Evolutionary conservation across 768 basidiomycete species (phyloP), one percentile per base, ranked within the genome.

Genomic region (Dacryopinax spathularia): DNA sequence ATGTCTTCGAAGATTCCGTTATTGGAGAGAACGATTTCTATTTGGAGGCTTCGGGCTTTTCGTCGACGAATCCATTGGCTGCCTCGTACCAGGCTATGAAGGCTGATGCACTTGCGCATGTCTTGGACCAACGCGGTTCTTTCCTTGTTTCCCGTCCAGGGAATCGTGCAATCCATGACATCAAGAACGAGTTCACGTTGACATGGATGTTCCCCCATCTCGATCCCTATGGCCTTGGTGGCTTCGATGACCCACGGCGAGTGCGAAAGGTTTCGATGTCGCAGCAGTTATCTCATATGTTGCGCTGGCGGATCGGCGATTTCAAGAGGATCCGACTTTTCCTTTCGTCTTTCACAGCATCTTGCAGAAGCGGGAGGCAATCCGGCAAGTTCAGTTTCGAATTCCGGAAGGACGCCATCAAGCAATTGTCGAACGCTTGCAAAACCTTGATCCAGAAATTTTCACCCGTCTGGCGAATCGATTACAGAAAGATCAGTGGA

Each of bases 181-280:
- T 75, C 67, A 65, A 65, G 33, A 76, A 79, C 65, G 73, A 73
- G 1, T 6, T 41, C 7, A 39, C 79, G n/a, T 75, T 80, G 44
- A 77, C 77, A 1, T 71, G 69, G 64, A 72, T 77, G 18, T 79
- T 76, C 68, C 78, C 79, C 1, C 76, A 76, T 0, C 61, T 81
- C 0, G 79, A 74, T 69, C 78, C 78, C 0, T 79, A 73, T 67
- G 77, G 79, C 0, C 65, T 74, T 22, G 77, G 79, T 1, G 78
- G 79, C 1, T 76, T 77, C 65, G 74, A 80, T 63, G 69, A 80
- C 64, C 18, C 13, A 0, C 22, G 37, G 6, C 43, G 76, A 0
- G 20, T 1, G 0, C 27, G 20, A 0, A 6, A 44, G 1, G 7
- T 80, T 0, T 72, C 72, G 1, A 63, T 80, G 37, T 69, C 75